Percentiles rank a stretch among this genome's conserved stretches.
These are phyloP conservation scores for Hydnomerulius pinastri DNA, from an alignment of 768 basidiomycete species.

Conservation along the genomic window DNA sequence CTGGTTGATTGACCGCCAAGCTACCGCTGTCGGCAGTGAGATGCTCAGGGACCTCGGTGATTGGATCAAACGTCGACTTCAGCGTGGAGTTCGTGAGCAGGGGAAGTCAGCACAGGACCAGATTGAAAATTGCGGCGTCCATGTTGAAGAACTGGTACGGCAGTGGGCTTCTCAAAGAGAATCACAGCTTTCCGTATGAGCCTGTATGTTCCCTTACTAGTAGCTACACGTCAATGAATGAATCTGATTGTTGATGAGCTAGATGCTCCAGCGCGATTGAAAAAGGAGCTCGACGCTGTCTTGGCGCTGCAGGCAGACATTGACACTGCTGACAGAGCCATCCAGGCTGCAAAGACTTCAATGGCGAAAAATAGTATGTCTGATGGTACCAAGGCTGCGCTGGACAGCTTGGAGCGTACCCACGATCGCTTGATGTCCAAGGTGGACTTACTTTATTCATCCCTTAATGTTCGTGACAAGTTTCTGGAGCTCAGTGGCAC, in stretches of 20 bases:
- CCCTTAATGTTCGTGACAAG: conserved; percentile 33
- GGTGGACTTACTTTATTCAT: conserved; percentile 35
- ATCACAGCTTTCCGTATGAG: conserved; percentile 29
- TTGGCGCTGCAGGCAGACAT: conserved; percentile 33
- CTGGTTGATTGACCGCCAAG: conserved; percentile 38
- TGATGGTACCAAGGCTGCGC: conserved; percentile 7
- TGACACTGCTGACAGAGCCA: conserved; percentile 22
- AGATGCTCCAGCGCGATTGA: conserved; percentile 33
- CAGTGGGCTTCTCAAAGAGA: conserved; percentile 38
- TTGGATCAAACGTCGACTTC: conserved; percentile 31
- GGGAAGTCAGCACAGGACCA: conserved; percentile 8
- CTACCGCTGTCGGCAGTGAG: conserved; percentile 25
- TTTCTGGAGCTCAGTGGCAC: conserved; percentile 37
- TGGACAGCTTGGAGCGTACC: conserved; percentile 20
- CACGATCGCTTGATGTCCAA: conserved; percentile 22
- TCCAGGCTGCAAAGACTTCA: conserved; percentile 11
- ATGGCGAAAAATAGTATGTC: conserved; percentile 7
- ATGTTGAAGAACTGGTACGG: conserved; percentile 17
- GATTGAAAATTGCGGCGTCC: conserved; percentile 19
- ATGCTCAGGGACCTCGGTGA: conserved; percentile 30
- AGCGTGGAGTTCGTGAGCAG: conserved; percentile 17
- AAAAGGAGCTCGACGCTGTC: conserved; percentile 35
- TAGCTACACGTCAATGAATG: conserved; percentile 15
- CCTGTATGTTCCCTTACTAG: conserved; percentile 28
- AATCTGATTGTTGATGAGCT: conserved; percentile 7